Conservation (phyloP, 805 yeast species). For the Saccharomyces kudriavzevii region DNA sequence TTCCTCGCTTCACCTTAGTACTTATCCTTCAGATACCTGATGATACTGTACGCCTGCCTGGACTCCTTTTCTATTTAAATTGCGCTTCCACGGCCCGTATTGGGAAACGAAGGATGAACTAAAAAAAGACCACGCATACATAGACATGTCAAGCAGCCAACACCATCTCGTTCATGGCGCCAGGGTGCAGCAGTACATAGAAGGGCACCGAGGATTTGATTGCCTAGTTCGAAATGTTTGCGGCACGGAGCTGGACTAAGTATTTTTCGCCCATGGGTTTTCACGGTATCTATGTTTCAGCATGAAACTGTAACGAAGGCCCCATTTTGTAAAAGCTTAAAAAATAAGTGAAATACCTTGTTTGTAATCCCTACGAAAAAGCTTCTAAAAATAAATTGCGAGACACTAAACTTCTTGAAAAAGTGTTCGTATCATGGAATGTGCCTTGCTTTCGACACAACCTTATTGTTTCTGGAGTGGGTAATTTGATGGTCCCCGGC, state of each 20-base stretch:
- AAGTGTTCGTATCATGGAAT: neutral
- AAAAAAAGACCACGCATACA: neutral
- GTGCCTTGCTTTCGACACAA: neutral
- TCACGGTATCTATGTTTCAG: neutral
- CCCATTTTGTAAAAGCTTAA: neutral
- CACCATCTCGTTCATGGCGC: neutral
- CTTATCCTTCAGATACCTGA: neutral
- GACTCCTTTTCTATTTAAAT: neutral
- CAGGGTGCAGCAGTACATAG: neutral
- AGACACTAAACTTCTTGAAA: neutral
- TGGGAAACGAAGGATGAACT: neutral
- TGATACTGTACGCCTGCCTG: neutral
- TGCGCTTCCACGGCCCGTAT: neutral
- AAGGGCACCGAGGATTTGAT: neutral
- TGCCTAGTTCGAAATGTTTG: neutral
- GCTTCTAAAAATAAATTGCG: neutral
- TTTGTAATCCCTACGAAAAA: neutral
- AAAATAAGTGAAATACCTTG: neutral
- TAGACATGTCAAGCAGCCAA: neutral
- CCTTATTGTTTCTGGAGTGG: neutral
- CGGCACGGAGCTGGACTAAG: neutral
- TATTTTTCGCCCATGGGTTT: neutral
- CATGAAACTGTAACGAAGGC: neutral
- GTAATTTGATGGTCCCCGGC: neutral
- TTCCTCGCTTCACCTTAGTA: slow-evolving; percentile 1